Evolutionary conservation across 176 grass and related monocot genomes (phyloP).

Genomic region (Tillandsia leiboldiana): DNA sequence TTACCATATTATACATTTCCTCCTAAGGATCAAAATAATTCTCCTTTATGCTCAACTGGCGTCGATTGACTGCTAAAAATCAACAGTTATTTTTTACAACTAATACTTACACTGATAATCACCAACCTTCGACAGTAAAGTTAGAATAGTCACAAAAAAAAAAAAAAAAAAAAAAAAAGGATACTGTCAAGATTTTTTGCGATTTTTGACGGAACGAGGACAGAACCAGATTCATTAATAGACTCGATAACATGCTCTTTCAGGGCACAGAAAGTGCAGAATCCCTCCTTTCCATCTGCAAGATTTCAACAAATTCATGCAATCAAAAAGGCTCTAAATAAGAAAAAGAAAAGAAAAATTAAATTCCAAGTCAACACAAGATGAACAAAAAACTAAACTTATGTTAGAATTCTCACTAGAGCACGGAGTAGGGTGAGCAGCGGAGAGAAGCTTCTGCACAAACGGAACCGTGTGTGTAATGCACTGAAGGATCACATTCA

Average conservation of each 20-base stretch:
- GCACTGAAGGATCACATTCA: conserved; percentile 84
- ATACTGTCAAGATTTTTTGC: conserved; percentile 84
- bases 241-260: conserved; percentile 53
- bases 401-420: conserved; percentile 31
- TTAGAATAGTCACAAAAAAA: too few relatives aligned
- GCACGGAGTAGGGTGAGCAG: conserved; percentile 45
- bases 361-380: background rate
- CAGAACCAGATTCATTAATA: conserved; percentile 41
- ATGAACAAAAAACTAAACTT: background rate
- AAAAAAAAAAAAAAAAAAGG: conserved; percentile 35
- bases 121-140: too few relatives aligned
- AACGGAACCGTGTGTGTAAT: conserved; percentile 85
- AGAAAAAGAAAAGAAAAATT: background rate
- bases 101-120: too few relatives aligned
- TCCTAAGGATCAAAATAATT: background rate
- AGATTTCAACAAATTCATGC: conserved; percentile 4
- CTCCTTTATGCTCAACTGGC: background rate
- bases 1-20: background rate
- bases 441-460: conserved; percentile 39
- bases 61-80: too few relatives aligned
- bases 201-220: conserved; percentile 49
- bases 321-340: background rate
- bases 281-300: conserved; percentile 47
- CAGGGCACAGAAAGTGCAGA: conserved; percentile 81
- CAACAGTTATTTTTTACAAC: too few relatives aligned